Evolutionary conservation across 331 rosid species (phyloP).

Genomic region (Dryas integrifolia): DNA sequence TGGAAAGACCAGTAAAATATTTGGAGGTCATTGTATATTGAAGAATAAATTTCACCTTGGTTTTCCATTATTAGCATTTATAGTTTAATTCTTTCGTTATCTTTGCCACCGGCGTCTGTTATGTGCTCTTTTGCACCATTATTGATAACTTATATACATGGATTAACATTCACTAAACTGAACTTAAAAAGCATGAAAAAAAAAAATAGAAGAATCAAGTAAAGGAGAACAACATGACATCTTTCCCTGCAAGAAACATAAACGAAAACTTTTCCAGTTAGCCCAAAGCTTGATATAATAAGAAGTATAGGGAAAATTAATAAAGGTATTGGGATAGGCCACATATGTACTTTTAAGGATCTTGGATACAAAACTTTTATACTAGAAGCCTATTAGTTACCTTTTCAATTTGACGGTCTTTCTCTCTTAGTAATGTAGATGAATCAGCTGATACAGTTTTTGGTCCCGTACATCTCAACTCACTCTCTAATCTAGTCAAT

Average conservation of each 20-base stretch:
- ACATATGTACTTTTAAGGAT: conserved; percentile 11
- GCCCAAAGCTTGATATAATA: background rate
- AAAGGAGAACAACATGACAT: background rate
- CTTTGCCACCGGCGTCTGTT: background rate
- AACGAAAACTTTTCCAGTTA: background rate
- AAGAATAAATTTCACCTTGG: background rate
- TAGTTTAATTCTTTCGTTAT: background rate
- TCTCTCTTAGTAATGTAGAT: conserved; percentile 60
- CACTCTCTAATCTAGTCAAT: conserved; percentile 75
- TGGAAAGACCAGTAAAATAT: background rate
- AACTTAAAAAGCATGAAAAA: background rate
- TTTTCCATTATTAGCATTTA: background rate
- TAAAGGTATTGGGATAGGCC: background rate
- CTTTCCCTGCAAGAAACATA: background rate
- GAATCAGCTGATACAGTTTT: conserved; percentile 40
- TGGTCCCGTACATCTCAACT: conserved; percentile 56
- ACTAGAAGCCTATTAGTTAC: conserved; percentile 36
- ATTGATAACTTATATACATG: background rate
- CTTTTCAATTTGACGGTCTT: conserved; percentile 83
- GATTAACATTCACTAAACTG: background rate
- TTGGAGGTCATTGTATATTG: background rate
- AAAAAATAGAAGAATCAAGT: no score
- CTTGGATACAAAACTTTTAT: background rate
- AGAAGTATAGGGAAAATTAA: background rate
- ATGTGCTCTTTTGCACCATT: background rate